A percentile compares a stretch with the other conserved stretches of the same genome.
phyloP scores from a whole-genome alignment of 2,329 filamentous ascomycete genomes.

The Phaeosphaeriaceae sp. region DNA sequence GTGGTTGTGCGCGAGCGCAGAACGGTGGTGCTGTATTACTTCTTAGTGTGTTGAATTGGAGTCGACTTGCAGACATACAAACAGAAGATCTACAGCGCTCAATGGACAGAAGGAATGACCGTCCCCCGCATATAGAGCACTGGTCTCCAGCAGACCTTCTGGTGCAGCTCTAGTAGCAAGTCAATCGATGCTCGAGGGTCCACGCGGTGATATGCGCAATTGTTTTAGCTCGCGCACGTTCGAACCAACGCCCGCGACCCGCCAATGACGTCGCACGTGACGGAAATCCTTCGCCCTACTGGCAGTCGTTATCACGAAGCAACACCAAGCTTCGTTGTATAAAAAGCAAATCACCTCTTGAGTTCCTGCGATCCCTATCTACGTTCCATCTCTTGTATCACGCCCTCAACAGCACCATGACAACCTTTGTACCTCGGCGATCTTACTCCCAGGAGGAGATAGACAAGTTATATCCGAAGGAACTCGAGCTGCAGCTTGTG shows the following conservation, averaged over 20 bases:
- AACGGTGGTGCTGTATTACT: background rate
- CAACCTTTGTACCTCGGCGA: constrained; percentile 74
- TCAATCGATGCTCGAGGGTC: background rate
- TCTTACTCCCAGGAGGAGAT: constrained; percentile 86
- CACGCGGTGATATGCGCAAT: constrained; percentile 1
- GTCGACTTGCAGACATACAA: background rate
- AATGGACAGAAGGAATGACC: background rate
- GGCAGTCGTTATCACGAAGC: background rate
- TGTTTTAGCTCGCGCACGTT: constrained; percentile 7
- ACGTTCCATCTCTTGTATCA: background rate
- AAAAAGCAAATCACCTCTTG: background rate
- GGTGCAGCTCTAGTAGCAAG: background rate
- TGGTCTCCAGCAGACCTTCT: background rate
- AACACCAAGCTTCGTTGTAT: background rate
- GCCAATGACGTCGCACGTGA: constrained; percentile 33
- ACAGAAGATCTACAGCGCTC: background rate
- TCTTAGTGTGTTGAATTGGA: background rate
- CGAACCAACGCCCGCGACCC: constrained; percentile 6
- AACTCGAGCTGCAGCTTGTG: constrained; percentile 84
- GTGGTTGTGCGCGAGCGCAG: background rate
- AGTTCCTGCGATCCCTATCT: background rate
- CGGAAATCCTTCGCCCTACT: constrained; percentile 10
- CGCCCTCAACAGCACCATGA: constrained; percentile 63
- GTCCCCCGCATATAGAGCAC: background rate
- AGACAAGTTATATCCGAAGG: constrained; percentile 77